phyloP scores from a whole-genome alignment of 192 early-diverging fungal genomes.

The Coemansia sp. region DNA sequence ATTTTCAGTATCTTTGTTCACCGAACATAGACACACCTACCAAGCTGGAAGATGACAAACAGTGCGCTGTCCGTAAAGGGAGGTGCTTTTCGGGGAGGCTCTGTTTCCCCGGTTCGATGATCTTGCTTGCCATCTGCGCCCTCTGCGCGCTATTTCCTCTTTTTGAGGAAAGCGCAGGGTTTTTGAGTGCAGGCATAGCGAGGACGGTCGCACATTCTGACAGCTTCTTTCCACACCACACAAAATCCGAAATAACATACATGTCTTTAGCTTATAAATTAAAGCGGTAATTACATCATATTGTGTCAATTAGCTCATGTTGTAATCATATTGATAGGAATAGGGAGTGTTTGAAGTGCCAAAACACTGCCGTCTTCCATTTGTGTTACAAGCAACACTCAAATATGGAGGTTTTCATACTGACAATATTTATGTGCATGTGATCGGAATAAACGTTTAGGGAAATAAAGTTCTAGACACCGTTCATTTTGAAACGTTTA shows the following conservation, averaged over 20 bases:
- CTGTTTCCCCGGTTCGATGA: conserved; percentile 25
- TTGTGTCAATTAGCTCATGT: no score
- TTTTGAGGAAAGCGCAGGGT: conserved; percentile 9
- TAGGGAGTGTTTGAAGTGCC: no score
- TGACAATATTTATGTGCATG: no score
- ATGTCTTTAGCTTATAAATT: no score
- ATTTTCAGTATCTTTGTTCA: conserved; percentile 56
- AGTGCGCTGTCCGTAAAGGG: conserved; percentile 56
- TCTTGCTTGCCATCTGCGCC: conserved; percentile 47
- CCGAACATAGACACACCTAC: conserved; percentile 49
- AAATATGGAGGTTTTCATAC: no score
- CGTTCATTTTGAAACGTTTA: no score
- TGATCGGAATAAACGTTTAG: no score
- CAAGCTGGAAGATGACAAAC: conserved; percentile 49
- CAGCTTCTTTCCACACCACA: conserved; percentile 19
- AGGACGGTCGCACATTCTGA: conserved; percentile 55
- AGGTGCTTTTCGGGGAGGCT: conserved; percentile 11
- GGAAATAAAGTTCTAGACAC: no score
- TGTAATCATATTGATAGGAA: no score
- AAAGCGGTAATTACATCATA: not conserved
- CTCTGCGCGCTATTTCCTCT: conserved; percentile 9
- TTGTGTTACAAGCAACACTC: no score
- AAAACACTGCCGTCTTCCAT: no score
- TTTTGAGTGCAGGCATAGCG: conserved; percentile 39
- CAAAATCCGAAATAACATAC: no score